A percentile compares a stretch with the other conserved stretches of the same genome.
Evolutionary conservation across 2,329 filamentous ascomycete species (phyloP).

Genomic region (Sarocladiaceae sp.): DNA sequence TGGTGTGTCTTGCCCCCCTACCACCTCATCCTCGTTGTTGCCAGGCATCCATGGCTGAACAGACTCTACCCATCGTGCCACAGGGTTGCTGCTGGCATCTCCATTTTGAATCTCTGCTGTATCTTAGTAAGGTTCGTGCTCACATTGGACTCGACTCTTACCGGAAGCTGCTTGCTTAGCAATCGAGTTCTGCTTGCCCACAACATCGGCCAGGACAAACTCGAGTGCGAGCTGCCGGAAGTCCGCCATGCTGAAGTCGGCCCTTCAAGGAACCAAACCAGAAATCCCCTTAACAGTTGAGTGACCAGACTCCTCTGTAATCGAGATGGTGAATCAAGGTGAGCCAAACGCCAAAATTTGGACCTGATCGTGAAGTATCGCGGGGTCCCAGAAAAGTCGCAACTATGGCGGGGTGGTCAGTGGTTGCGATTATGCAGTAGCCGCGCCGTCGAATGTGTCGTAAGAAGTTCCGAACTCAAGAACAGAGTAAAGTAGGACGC

Average conservation of each 20-base stretch:
- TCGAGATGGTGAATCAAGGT: no score
- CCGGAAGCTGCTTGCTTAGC: slow-evolving; percentile 42
- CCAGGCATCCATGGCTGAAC: slow-evolving; percentile 51
- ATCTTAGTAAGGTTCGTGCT: slow-evolving; percentile 15
- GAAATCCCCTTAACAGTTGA: no score
- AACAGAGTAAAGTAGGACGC: no score
- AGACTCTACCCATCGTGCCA: slow-evolving; percentile 52
- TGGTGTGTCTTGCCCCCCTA: slow-evolving; percentile 37
- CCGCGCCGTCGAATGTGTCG: no score
- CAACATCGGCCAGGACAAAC: slow-evolving; percentile 49
- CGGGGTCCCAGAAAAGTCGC: slow-evolving; percentile 8
- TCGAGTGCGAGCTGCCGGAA: slow-evolving; percentile 50
- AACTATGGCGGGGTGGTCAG: neutral
- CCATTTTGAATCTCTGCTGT: slow-evolving; percentile 40
- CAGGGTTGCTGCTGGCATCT: slow-evolving; percentile 37
- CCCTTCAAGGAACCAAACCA: no score
- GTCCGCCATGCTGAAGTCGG: slow-evolving; percentile 43
- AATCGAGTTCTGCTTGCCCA: slow-evolving; percentile 33
- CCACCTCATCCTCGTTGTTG: slow-evolving; percentile 30
- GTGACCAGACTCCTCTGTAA: no score
- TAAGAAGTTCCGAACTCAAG: no score
- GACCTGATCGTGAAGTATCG: neutral
- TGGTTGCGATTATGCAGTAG: neutral
- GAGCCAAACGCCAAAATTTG: no score
- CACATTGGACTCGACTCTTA: neutral